phyloP scores from a whole-genome alignment of 2,329 filamentous ascomycete genomes.

The Colletotrichum gloeosporioides region DNA sequence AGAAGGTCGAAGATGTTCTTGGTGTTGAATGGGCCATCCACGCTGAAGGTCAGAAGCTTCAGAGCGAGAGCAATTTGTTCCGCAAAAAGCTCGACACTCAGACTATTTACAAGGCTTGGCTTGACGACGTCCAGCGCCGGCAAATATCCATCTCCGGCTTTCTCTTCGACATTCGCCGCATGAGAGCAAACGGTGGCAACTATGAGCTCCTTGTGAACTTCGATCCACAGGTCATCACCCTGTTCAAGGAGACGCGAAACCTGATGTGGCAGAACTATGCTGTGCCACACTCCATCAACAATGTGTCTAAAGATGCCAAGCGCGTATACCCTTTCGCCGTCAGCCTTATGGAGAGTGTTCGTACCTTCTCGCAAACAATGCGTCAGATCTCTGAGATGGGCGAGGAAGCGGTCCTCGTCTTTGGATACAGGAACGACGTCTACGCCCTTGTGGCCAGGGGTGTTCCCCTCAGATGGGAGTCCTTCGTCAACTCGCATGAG shows the following conservation, averaged over 20 bases:
- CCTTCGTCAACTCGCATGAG: slow-evolving; percentile 96
- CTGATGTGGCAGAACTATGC: slow-evolving; percentile 93
- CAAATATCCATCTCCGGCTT: slow-evolving; percentile 92
- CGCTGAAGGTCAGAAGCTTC: slow-evolving; percentile 91
- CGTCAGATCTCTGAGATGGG: slow-evolving; percentile 85
- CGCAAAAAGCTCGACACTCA: slow-evolving; percentile 94
- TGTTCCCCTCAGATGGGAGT: slow-evolving; percentile 92
- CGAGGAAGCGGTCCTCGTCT: slow-evolving; percentile 85
- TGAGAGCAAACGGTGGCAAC: slow-evolving; percentile 87
- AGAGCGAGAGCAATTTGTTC: slow-evolving; percentile 90
- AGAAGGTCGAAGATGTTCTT: slow-evolving; percentile 97
- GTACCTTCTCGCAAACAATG: slow-evolving; percentile 87
- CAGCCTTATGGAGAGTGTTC: slow-evolving; percentile 98
- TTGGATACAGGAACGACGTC: slow-evolving; percentile 90
- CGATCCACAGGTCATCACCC: slow-evolving; percentile 92
- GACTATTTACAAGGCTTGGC: slow-evolving; percentile 94
- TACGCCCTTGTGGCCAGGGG: slow-evolving; percentile 85
- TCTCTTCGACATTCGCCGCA: slow-evolving; percentile 87
- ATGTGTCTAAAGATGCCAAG: slow-evolving; percentile 98
- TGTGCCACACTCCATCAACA: slow-evolving; percentile 92
- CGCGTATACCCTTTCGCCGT: slow-evolving; percentile 97
- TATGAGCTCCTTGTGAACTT: slow-evolving; percentile 95
- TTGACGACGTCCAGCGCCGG: slow-evolving; percentile 85
- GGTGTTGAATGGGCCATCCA: slow-evolving; percentile 95
- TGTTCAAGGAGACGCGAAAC: slow-evolving; percentile 99